These are phyloP conservation scores for Flaveria trinervia DNA, from an alignment of 129 eudicot species.

Conservation along the genomic window DNA sequence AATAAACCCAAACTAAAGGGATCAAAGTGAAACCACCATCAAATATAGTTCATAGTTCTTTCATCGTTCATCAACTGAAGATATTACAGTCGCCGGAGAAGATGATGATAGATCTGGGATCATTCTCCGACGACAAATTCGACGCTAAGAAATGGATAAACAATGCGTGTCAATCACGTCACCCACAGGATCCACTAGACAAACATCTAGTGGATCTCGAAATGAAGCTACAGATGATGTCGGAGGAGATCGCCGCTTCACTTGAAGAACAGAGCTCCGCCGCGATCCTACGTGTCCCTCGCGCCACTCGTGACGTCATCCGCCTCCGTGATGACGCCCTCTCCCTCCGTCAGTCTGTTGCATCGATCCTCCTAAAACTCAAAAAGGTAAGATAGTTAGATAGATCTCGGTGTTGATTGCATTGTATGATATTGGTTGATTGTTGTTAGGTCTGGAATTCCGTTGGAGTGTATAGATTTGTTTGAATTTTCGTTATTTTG, in stretches of 20 bases:
- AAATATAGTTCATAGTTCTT: constrained; percentile 13
- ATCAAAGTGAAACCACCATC: background rate
- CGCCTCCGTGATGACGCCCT: constrained; percentile 96
- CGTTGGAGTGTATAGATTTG: background rate
- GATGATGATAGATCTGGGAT: constrained; percentile 88
- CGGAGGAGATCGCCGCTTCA: constrained; percentile 96
- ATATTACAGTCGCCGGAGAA: constrained; percentile 20
- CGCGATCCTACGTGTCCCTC: constrained; percentile 98
- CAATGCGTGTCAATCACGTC: constrained; percentile 69
- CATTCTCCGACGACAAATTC: constrained; percentile 88
- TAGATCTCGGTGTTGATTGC: constrained; percentile 13
- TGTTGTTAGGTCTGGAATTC: background rate
- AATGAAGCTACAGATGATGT: constrained; percentile 90
- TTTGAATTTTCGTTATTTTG: background rate
- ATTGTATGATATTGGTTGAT: background rate
- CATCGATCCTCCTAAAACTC: constrained; percentile 70
- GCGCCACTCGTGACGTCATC: constrained; percentile 86
- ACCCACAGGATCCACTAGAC: constrained; percentile 85
- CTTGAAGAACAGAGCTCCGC: constrained; percentile 98
- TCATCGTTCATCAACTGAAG: constrained; percentile 17
- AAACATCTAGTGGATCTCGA: constrained; percentile 91
- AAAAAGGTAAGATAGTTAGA: constrained; percentile 56
- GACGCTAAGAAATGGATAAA: constrained; percentile 98
- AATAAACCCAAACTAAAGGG: background rate
- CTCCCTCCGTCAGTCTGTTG: constrained; percentile 81